Percentiles rank a stretch among this genome's conserved stretches.
phyloP scores from a whole-genome alignment of 1,284 basidiomycete genomes.

The Cronartium quercuum region DNA sequence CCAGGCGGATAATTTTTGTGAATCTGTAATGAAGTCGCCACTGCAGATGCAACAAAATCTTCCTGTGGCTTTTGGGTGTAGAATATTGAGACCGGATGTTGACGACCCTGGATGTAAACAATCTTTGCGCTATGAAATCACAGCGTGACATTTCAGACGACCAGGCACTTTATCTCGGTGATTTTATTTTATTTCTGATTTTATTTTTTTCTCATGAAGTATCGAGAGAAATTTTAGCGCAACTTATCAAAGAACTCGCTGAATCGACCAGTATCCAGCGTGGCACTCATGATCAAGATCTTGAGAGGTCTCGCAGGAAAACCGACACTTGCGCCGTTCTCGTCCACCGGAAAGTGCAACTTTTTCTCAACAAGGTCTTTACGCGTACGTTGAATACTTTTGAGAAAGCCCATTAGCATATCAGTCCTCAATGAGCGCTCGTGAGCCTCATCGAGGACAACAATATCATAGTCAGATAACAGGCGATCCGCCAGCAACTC shows the following conservation, averaged over 20 bases:
- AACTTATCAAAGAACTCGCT: slow-evolving; percentile 76
- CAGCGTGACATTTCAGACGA: slow-evolving; percentile 46
- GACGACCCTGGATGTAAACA: slow-evolving; percentile 83
- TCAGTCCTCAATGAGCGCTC: slow-evolving; percentile 92
- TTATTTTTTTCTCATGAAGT: not conserved
- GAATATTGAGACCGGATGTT: slow-evolving; percentile 66
- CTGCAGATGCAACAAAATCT: slow-evolving; percentile 82
- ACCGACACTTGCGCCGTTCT: slow-evolving; percentile 39
- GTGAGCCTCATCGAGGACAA: slow-evolving; percentile 95
- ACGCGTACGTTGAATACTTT: slow-evolving; percentile 53
- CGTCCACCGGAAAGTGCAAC: slow-evolving; percentile 51
- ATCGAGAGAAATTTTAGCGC: not conserved
- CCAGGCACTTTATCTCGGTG: not conserved
- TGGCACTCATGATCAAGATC: slow-evolving; percentile 94
- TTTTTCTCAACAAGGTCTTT: slow-evolving; percentile 54
- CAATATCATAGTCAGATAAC: slow-evolving; percentile 76
- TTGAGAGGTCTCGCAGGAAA: slow-evolving; percentile 58
- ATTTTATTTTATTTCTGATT: not conserved
- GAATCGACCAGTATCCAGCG: slow-evolving; percentile 89
- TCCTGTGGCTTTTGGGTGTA: slow-evolving; percentile 65
- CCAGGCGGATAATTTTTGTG: slow-evolving; percentile 72
- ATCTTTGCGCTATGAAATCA: slow-evolving; percentile 63
- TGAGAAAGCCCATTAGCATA: slow-evolving; percentile 82
- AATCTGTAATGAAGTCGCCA: slow-evolving; percentile 84
- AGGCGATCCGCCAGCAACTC: slow-evolving; percentile 72